Evolutionary conservation across 208 protist genomes (phyloP), one percentile per base, ranked within the genome.

Genomic region (Acanthamoeba sp.): DNA sequence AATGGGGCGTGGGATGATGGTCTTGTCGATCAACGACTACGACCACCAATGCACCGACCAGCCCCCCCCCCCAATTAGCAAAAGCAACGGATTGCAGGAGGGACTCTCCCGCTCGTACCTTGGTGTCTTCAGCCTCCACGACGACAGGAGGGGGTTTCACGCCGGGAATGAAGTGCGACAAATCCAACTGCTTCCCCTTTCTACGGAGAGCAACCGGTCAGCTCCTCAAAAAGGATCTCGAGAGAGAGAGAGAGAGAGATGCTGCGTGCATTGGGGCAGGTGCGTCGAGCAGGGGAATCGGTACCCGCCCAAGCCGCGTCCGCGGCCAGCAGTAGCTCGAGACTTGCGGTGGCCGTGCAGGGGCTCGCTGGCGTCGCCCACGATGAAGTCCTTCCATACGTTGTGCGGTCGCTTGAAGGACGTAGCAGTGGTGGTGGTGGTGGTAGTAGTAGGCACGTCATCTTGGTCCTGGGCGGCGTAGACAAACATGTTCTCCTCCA

Each of bases 311-410:
- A 29, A 24, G 42, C 42, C 73, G 1, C 78, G 78, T 0, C 78
- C 78, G 36, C 42, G 27, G 2, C 69, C 36, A n/a, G 34, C 69
- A 22, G 78, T 7, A 55, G 0, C 20, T 4, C 29, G 38, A 10
- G n/a, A 3, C 4, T 50, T n/a, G 38, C 45, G 78, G 48, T 36
- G 45, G 45, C 10, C 48, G 9, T 50, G 45, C 16, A 27, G 32
- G 12, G 22, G 78, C 42, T 87, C 78, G 78, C 38, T 32, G 32
- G 48, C 24, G 24, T 59, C 78, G 24, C 73, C 42, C 73, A 87
- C 45, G 29, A 59, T 87, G 78, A 87, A 87, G 78, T 87, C 45
- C 78, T 87, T 87, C 78, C 78, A 87, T 45, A 87, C 78, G 42
- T 87, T 87, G 20, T 36, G 78, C n/a, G 78, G 78, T 59, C 78